Base-by-base conservation (phyloP, 2,329 filamentous ascomycete species). In the Epichloe hybrida region DNA sequence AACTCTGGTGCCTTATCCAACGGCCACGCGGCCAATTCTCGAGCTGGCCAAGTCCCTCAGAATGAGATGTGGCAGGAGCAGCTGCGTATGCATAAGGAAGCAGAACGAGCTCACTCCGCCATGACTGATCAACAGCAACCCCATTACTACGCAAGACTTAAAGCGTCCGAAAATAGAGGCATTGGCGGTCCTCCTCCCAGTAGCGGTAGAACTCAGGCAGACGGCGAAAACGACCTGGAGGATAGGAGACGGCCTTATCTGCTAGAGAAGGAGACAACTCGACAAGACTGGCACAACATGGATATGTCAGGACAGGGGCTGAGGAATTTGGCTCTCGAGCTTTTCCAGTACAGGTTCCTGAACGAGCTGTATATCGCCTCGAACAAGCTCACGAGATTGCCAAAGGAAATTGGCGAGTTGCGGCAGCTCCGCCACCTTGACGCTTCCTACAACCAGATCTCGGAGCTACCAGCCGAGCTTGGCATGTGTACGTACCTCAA, bases 241-340 rank as follows among this genome's bases (percentile, higher is more conserved):
- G 78, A 81, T 58, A 72, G 76, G 58, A 74, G 79, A 59, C 69
- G 79, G 51, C 80, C 80, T 35, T 76, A 83, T 59, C 84, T 84
- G 59, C 73, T 86, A 50, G 79, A 86, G 53, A 78, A 79, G 61
- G 74, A 78, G 53, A 74, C 78, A 55, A 81, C 82, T 60, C 74
- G 84, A 56, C 86, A 95, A 66, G 85, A 90, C 61, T 97, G 93
- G 93, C 81, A 88, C 65, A 89, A 90, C 56, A 75, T 98, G 59
- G 93, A 98, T 67, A 84, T 97, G 65, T 93, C 90, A 59, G 93
- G 93, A n/a, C 93, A 97, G 70, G 91, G 91, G 20, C 73, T 98
- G 46, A 84, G 89, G 58, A 86, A 88, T 53, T 74, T 98, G 35
- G 83, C 89, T 1, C 72, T 79, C 8, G 80, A 85, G 43, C 74